Evolutionary conservation across 2,329 filamentous ascomycete species (phyloP), one percentile per base, ranked within the genome.

Genomic region (Raffaelea albimanens): DNA sequence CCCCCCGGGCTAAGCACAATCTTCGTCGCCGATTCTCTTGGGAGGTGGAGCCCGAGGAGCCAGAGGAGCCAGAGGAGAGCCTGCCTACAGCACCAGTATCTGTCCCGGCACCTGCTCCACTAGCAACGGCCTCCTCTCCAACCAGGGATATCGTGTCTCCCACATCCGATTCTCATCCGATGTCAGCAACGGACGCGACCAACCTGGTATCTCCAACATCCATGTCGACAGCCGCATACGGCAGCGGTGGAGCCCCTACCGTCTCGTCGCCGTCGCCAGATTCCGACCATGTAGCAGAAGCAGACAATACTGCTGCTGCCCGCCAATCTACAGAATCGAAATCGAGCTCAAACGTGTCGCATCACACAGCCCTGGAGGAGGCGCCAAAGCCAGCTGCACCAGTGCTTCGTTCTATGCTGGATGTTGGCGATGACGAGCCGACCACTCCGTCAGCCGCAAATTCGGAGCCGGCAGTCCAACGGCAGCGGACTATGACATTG

Each of bases 11-110:
- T 18, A n/a, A 21, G 16, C 11, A 33, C 8, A 43, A 19, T 11
- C 31, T 50, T 1, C 59, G 52, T 7, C 53, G 56, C 20, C 64
- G 65, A 1, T 72, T 71, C 48, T 72, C 69, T 3, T 72, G 69
- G 69, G 69, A 72, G 51, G 56, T 58, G 5, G 59, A 52, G 1
- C 41, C 55, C 2, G 63, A 64, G 38, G 50, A 59, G 43, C 49
- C 45, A 16, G 41, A 46, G 1, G 18, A 46, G 41, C 41, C 43
- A 14, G 20, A 31, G 18, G 7, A 40, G 1, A 18, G 51, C 9
- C 21, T 40, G 10, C 43, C 44, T 3, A 11, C 45, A 18, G 43
- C 46, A 4, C 14, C 50, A 21, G 25, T 45, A 8, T 39, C 42
- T 20, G 14, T 47, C 40, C 23, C 38, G 1, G 5, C 31, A 10